Evolutionary conservation across 2,329 filamentous ascomycete genomes (phyloP), one percentile per base, ranked within the genome.

Genomic region (Fusarium sambucinum): DNA sequence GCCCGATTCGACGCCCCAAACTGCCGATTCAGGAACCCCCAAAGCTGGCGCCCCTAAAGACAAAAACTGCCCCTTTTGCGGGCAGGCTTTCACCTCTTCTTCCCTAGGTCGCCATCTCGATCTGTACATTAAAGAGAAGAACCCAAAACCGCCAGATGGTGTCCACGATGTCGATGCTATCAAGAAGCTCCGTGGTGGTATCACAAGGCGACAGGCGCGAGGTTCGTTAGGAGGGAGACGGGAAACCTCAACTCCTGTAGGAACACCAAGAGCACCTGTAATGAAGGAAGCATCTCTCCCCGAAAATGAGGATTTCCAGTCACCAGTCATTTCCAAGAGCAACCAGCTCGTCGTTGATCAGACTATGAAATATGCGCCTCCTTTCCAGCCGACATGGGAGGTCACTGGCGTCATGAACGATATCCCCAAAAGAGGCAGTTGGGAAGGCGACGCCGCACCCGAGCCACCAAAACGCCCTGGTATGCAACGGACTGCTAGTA

Each of bases 31-130:
- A 30, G 76, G 73, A 62, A 81, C 81, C 41, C 75, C 80, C 50
- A 80, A 79, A 69, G 41, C 54, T 42, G 64, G 75, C 64, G 85
- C 91, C 17, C 80, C 86, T 61, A 98, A 98, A 80, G 94, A 98
- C 82, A 93, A 92, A 76, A 90, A 85, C 68, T 97, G 95, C 78
- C 92, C 90, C 35, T 98, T 93, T 81, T 98, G 95, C 79, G 86
- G 89, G 46, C 93, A 97, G 78, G 86, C 91, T 9, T 98, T 97
- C 77, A 97, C 95, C 17, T 97, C 94, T 2, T 97, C 94, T 17
- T 97, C 93, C 4, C 88, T 98, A 54, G 95, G 95, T 50, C 91
- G 95, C 45, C 95, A 98, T 80, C 89, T 97, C 70, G 95, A 98
- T 78, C 87, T 97, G 38, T 97, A 96, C 79, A 94, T 97, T 74